Evolutionary conservation across 108 stramenopile genomes (phyloP).

Genomic region (Discostella pseudostelligera): DNA sequence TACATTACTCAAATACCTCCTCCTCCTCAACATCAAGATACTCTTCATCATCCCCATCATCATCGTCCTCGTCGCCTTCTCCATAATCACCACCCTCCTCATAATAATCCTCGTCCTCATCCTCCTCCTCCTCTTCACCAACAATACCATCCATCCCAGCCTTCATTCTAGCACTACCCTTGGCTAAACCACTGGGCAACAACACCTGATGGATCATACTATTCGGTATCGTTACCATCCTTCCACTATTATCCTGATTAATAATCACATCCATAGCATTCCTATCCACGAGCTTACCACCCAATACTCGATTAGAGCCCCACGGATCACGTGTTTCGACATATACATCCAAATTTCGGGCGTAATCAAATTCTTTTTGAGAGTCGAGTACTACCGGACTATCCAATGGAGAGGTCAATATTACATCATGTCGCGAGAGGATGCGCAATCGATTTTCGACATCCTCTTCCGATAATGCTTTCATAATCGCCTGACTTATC

Average conservation of each 20-base stretch:
- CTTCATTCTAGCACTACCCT: slow-evolving; percentile 28
- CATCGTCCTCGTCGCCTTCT: slow-evolving; percentile 11
- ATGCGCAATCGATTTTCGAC: slow-evolving; percentile 67
- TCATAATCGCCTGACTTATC: slow-evolving; percentile 63
- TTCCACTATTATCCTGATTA: slow-evolving; percentile 67
- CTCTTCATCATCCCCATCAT: slow-evolving; percentile 5
- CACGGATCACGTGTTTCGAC: slow-evolving; percentile 82
- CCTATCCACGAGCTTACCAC: slow-evolving; percentile 76
- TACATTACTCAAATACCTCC: slow-evolving; percentile 10
- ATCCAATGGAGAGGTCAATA: slow-evolving; percentile 63
- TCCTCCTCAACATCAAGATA: slow-evolving; percentile 10
- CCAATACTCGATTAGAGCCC: slow-evolving; percentile 75
- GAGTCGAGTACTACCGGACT: slow-evolving; percentile 62
- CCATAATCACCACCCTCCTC: slow-evolving; percentile 10
- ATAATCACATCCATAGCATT: slow-evolving; percentile 84
- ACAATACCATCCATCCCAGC: slow-evolving; percentile 6
- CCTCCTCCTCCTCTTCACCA: slow-evolving; percentile 2
- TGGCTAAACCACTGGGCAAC: slow-evolving; percentile 37
- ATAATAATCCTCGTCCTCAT: slow-evolving; percentile 15
- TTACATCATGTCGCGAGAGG: slow-evolving; percentile 70
- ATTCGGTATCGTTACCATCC: slow-evolving; percentile 83
- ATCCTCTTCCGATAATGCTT: slow-evolving; percentile 50
- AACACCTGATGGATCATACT: slow-evolving; percentile 44
- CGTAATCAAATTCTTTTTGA: slow-evolving; percentile 74
- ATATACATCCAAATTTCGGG: slow-evolving; percentile 57